Base-by-base conservation (phyloP, 139 green algal genomes). In the Axilococcus clingmanii region DNA sequence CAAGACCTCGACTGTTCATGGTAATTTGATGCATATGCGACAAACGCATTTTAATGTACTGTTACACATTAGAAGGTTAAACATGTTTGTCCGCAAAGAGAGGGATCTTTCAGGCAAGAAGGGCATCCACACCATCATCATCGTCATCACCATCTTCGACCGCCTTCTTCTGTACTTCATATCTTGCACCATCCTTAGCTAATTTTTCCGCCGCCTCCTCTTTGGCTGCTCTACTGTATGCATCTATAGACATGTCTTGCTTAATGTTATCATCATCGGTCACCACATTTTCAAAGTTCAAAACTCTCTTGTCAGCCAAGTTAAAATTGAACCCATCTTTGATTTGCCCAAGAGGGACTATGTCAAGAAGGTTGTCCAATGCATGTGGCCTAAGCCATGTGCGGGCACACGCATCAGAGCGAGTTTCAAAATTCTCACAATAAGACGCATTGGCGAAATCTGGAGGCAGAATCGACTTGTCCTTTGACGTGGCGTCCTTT, bases 211-310 rank as follows among this genome's bases (percentile, higher is more conserved):
- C 44, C 0, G 47, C 53, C 23, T 62, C 57, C 30, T 69, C 70
- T 34, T 75, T 56, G 9, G 57, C 52, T 20, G 61, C 58, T 33
- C 71, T 65, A n/a, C 84, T 79, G 54, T 94, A 95, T 59, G 94
- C 87, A 55, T 95, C 87, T 35, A 95, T 96, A 48, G 53, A 79
- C 32, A 95, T 74, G 64, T 95, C 81, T 74, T 95, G 86, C 57
- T 96, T 95, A 63, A 95, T 78, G 72, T 95, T 95, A 74, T 95
- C 87, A 6, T 72, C 65, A 46, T 95, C 87, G 15, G 62, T 80
- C 5, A 94, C 86, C 1, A 87, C 63, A 41, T 93, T 83, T 34
- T 88, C 86, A 40, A 85, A 66, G 63, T 95, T 94, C 3, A 95
- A 67, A 48, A 95, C 75, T 1, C 87, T 77, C 62, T 91, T 95